Evolutionary conservation across 208 protist genomes (phyloP).

Genomic region (Acanthamoeba comandoni): DNA sequence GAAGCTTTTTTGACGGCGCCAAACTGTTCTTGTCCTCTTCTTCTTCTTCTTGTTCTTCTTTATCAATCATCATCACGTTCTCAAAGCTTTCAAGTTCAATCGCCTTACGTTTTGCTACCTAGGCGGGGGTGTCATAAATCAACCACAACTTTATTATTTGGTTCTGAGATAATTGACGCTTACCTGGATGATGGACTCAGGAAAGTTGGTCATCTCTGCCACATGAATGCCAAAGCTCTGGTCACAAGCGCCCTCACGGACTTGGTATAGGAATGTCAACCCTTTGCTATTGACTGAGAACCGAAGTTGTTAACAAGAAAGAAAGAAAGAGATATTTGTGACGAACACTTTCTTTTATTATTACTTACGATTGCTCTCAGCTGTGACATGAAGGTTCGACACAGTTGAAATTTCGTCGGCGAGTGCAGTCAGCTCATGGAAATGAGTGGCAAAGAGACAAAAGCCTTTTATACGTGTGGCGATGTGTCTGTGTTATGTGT

Average conservation of each 20-base stretch:
- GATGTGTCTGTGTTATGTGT: slow-evolving; percentile 86
- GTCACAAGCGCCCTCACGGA: slow-evolving; percentile 84
- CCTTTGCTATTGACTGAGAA: slow-evolving; percentile 45
- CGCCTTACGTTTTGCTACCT: background rate
- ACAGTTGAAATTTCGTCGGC: slow-evolving; percentile 81
- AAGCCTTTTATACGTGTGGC: slow-evolving; percentile 89
- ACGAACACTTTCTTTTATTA: too few relatives aligned
- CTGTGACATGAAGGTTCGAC: slow-evolving; percentile 91
- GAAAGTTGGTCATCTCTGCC: slow-evolving; percentile 91
- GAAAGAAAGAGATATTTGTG: background rate
- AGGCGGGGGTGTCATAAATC: background rate
- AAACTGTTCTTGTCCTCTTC: too few relatives aligned
- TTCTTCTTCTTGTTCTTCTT: too few relatives aligned
- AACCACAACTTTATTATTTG: slow-evolving; percentile 23
- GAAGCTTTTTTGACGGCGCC: too few relatives aligned
- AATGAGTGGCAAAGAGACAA: slow-evolving; percentile 99
- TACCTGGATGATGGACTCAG: slow-evolving; percentile 81
- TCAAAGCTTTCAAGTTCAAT: too few relatives aligned
- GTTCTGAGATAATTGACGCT: slow-evolving; percentile 1
- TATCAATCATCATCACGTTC: too few relatives aligned
- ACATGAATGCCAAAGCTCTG: slow-evolving; percentile 93
- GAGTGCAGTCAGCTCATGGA: slow-evolving; percentile 98
- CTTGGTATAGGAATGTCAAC: slow-evolving; percentile 76
- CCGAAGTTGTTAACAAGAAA: background rate
- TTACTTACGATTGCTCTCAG: slow-evolving; percentile 77